Conservation (phyloP, 2,329 filamentous ascomycete genomes). For the Phoma herbarum region DNA sequence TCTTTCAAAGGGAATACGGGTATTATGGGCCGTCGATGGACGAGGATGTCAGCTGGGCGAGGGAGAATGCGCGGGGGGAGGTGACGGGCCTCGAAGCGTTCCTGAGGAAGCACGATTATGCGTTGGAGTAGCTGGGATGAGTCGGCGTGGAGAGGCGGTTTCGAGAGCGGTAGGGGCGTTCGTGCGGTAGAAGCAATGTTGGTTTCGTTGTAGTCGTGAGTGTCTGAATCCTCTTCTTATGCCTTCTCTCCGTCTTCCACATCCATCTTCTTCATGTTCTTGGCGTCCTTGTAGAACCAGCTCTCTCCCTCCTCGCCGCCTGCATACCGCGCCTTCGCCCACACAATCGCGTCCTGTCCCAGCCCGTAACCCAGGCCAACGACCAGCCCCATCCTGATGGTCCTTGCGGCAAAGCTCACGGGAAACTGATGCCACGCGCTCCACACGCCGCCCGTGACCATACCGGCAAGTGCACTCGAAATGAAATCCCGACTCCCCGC, state of each 20-base stretch:
- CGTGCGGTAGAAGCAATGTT: background rate
- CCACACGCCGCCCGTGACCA: conserved; percentile 86
- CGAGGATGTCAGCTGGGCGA: conserved; percentile 39
- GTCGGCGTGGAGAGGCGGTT: background rate
- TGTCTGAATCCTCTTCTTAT: background rate
- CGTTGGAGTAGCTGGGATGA: conserved; percentile 29
- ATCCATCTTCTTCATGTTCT: conserved; percentile 34
- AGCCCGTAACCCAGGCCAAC: conserved; percentile 83
- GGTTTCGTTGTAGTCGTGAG: background rate
- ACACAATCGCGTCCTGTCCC: conserved; percentile 76
- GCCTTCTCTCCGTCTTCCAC: background rate
- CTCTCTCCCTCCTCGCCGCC: conserved; percentile 43
- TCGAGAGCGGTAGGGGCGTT: background rate
- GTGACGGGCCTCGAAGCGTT: conserved; percentile 42
- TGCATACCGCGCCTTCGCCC: conserved; percentile 59
- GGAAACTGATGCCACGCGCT: conserved; percentile 86
- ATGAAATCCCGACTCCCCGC: conserved; percentile 70
- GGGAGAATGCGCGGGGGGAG: conserved; percentile 32
- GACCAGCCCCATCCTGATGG: conserved; percentile 79
- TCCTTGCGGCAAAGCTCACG: conserved; percentile 66
- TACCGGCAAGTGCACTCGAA: conserved; percentile 81
- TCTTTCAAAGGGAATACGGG: conserved; percentile 39
- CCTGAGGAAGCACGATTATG: conserved; percentile 30
- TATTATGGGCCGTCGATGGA: conserved; percentile 40
- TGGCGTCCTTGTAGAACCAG: conserved; percentile 54